Conservation (phyloP, 148 eudicot species). For the Diospyros kaki region DNA sequence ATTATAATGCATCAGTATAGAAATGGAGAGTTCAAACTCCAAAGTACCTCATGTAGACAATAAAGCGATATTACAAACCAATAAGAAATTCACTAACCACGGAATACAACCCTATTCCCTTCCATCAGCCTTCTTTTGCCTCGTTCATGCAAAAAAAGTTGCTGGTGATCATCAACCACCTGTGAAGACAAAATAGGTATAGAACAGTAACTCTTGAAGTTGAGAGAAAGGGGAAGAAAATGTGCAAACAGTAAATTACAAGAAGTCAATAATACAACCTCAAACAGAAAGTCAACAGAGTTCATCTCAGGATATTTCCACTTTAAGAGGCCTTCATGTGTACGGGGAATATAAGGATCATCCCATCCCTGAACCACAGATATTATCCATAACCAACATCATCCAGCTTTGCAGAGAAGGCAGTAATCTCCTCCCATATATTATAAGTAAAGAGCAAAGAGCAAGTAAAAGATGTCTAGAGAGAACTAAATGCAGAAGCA, state of each 20-base stretch:
- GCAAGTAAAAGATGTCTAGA: not conserved
- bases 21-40: not conserved
- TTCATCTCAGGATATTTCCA: constrained; percentile 98
- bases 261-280: constrained; percentile 44
- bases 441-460: not conserved
- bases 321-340: constrained; percentile 97
- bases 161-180: constrained; percentile 60
- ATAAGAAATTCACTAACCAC: constrained; percentile 41
- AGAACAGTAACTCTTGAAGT: not conserved
- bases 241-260: not conserved
- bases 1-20: not conserved
- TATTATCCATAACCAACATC: not conserved
- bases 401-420: not conserved
- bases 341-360: constrained; percentile 92
- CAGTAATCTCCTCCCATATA: not conserved
- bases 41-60: not conserved
- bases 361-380: constrained; percentile 78
- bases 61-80: not conserved
- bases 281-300: constrained; percentile 95
- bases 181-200: constrained; percentile 25
- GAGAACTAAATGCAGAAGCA: constrained; percentile 1
- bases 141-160: constrained; percentile 65
- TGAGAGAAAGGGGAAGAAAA: not conserved
- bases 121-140: constrained; percentile 89
- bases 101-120: constrained; percentile 60